Evolutionary conservation across 306 rosid species (phyloP).

Genomic region (Oxytropis ochrocephala): DNA sequence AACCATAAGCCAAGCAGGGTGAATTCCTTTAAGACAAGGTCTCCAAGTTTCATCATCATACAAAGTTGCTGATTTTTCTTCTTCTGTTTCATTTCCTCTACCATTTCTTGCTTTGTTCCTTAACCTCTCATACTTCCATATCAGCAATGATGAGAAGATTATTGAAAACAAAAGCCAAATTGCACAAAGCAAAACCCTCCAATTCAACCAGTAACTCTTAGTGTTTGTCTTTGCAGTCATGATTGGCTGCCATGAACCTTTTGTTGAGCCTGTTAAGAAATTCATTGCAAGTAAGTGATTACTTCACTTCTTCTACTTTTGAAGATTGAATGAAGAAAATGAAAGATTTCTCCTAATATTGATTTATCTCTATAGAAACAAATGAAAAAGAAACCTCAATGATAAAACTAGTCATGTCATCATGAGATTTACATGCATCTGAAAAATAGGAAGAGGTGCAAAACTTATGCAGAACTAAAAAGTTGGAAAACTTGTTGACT

Average conservation of each 20-base stretch:
- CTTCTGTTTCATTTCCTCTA: constrained; percentile 18
- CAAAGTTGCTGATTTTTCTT: constrained; percentile 47
- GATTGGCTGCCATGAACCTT: constrained; percentile 71
- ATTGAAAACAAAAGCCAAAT: constrained; percentile 47
- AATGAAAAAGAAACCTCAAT: neutral
- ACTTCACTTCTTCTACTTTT: constrained; percentile 4
- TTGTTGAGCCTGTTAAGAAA: constrained; percentile 68
- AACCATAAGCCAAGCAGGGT: constrained; percentile 91
- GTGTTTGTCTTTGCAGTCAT: constrained; percentile 70
- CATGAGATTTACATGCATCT: constrained; percentile 26
- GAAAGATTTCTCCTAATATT: neutral
- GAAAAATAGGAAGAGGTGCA: constrained; percentile 12
- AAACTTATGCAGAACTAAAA: constrained; percentile 28
- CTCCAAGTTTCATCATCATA: constrained; percentile 92
- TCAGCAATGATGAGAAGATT: constrained; percentile 37
- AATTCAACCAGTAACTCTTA: constrained; percentile 75
- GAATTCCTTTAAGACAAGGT: constrained; percentile 80
- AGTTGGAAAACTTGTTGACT: constrained; percentile 18
- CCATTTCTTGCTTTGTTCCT: constrained; percentile 21
- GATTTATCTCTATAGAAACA: constrained; percentile 8
- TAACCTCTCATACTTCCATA: constrained; percentile 52
- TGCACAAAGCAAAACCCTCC: constrained; percentile 73
- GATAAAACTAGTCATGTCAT: constrained; percentile 16
- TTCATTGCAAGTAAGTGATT: constrained; percentile 40
- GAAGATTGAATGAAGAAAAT: constrained; percentile 23